phyloP scores from a whole-genome alignment of 73 alveolate genomes.

The Tetrahymena thermophila region DNA sequence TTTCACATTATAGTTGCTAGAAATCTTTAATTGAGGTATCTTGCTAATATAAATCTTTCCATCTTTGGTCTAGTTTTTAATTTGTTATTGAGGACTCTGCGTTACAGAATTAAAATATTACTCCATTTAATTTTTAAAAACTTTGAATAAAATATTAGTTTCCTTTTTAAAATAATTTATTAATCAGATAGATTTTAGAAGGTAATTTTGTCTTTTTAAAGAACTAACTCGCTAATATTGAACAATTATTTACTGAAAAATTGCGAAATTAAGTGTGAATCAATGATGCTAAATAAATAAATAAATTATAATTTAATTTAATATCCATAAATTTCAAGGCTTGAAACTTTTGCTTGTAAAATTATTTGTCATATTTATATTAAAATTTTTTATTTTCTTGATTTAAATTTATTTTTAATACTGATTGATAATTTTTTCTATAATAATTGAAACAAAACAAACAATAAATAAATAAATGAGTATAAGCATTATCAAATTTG shows the following conservation, averaged over 20 bases:
- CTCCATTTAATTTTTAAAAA: background rate
- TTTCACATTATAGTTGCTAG: background rate
- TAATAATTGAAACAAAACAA: too few relatives aligned
- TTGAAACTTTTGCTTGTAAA: background rate
- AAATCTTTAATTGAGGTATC: background rate
- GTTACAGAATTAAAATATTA: background rate
- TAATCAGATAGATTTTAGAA: background rate
- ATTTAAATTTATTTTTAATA: too few relatives aligned
- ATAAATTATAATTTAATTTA: too few relatives aligned
- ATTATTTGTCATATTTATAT: background rate
- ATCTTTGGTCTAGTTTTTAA: background rate
- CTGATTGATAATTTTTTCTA: too few relatives aligned
- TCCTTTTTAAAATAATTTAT: too few relatives aligned
- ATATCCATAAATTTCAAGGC: background rate
- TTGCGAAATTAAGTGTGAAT: background rate
- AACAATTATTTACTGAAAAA: background rate
- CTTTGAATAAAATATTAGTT: too few relatives aligned
- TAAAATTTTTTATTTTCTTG: too few relatives aligned
- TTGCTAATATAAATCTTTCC: background rate
- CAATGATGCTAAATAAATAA: background rate
- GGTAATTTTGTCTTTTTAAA: background rate
- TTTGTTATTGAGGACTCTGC: background rate
- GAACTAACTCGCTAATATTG: too few relatives aligned
- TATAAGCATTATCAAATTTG: too few relatives aligned
- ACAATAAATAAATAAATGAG: too few relatives aligned